These are phyloP conservation scores for Calocera cornea DNA, from an alignment of 768 basidiomycete genomes.

Conservation along the genomic window DNA sequence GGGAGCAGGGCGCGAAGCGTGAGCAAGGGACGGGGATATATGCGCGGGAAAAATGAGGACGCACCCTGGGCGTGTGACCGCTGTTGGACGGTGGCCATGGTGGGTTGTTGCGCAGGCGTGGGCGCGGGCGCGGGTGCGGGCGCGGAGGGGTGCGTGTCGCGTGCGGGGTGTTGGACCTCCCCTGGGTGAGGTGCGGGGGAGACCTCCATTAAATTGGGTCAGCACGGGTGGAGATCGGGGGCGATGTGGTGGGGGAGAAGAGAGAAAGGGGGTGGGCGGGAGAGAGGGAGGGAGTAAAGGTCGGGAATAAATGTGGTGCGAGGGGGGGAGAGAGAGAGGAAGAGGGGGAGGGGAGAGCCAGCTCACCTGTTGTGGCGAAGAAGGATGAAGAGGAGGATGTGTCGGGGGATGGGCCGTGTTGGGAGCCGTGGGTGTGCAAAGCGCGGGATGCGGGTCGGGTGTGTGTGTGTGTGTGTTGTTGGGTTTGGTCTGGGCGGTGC, in stretches of 20 bases:
- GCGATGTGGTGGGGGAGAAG: not conserved
- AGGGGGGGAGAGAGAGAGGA: not conserved
- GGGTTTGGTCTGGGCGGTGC: not conserved
- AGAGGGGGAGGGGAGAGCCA: not conserved
- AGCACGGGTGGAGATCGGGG: not conserved
- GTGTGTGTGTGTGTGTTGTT: not conserved
- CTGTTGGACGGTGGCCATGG: not conserved
- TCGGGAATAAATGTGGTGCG: not conserved
- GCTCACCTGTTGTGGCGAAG: not conserved
- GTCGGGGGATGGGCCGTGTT: not conserved
- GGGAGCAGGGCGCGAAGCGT: not conserved
- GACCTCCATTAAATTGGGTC: not conserved
- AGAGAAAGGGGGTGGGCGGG: not conserved
- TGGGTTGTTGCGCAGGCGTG: not conserved
- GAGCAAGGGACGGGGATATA: not conserved
- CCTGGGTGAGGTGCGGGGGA: not conserved
- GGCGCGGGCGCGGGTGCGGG: no score
- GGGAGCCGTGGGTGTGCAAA: not conserved
- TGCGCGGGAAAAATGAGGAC: not conserved
- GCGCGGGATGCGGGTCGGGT: not conserved
- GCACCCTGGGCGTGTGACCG: not conserved
- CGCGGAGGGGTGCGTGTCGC: not conserved
- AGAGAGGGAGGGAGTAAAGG: not conserved
- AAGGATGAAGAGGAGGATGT: not conserved
- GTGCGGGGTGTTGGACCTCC: not conserved